Base-by-base conservation (phyloP, 2,329 filamentous ascomycete genomes). In the Beauveria brongniartii region DNA sequence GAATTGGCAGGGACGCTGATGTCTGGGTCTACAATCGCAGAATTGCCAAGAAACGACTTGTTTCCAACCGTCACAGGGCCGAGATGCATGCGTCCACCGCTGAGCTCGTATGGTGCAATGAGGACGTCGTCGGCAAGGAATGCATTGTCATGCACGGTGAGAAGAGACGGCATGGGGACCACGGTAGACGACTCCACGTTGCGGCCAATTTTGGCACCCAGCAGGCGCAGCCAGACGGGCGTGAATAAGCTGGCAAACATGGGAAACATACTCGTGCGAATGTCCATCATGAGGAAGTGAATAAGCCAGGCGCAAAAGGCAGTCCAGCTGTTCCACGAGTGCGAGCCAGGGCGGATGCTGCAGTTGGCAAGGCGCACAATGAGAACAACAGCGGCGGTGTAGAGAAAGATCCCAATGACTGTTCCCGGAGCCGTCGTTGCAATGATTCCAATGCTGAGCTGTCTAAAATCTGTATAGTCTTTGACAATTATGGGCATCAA, bases 71-170 rank as follows among this genome's bases (percentile, higher is more conserved):
- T 56, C 4, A 61, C 56, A 10, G 59, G 37, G 6, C 65, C 65
- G 9, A 66, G 12, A 6, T 55, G 62, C n/a, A 65, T 59, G 2
- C 46, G 55, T 8, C 65, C 65, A 7, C n/a, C 48, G 16, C 41
- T 30, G 22, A 66, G 62, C 44, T 63, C 64, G 46, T 61, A 65
- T 6, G 65, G 65, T 14, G 65, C 64, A 20, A 65, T 47, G 3
- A 64, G 30, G 1, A 66, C 65, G 28, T 67, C 64, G 52, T 67
- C 65, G 44, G 65, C 65, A 9, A 67, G 63, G 40, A 67, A 67
- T 6, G 65, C 65, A 12, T 62, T 56, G 59, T 67, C 65, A 3
- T 65, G 34, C 20, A 67, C 64, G 3, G 51, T 55, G 18, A 67
- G 59, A 4, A 67, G 63, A 3, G 64, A 66, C 20, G 65, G 65